phyloP scores from a whole-genome alignment of 768 basidiomycete genomes.

The Botryobasidium botryosum region DNA sequence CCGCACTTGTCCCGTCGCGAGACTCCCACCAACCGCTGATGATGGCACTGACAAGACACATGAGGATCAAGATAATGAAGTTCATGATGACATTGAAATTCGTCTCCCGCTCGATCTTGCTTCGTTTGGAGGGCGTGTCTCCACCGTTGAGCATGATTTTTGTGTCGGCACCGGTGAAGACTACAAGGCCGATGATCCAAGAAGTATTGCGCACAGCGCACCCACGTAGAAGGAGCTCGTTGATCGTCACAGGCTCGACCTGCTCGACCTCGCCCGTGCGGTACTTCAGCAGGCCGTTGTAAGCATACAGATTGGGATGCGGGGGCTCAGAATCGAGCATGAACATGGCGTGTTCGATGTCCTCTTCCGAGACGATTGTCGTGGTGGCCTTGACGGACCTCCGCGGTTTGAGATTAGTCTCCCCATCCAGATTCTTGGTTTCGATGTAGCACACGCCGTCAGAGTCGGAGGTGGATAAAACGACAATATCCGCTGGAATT shows the following conservation, averaged over 20 bases:
- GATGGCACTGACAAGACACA: conserved; percentile 64
- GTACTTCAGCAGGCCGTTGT: conserved; percentile 73
- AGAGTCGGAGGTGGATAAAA: conserved; percentile 79
- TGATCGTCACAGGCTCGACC: conserved; percentile 66
- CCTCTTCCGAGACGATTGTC: conserved; percentile 66
- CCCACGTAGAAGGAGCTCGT: conserved; percentile 82
- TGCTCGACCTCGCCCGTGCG: conserved; percentile 28
- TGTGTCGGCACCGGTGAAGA: conserved; percentile 83
- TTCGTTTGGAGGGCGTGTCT: conserved; percentile 87
- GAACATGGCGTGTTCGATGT: conserved; percentile 74
- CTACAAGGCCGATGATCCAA: conserved; percentile 89
- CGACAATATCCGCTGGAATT: conserved; percentile 88
- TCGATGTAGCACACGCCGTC: conserved; percentile 91
- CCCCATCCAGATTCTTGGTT: conserved; percentile 96
- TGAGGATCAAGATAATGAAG: conserved; percentile 55
- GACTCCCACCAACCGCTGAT: conserved; percentile 58
- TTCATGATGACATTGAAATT: conserved; percentile 97
- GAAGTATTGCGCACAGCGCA: conserved; percentile 77
- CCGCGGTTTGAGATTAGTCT: conserved; percentile 89
- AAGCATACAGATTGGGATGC: conserved; percentile 82
- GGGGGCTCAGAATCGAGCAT: conserved; percentile 86
- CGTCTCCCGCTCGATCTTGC: conserved; percentile 95
- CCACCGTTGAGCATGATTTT: conserved; percentile 86
- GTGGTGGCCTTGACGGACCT: conserved; percentile 61
- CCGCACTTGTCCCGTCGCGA: conserved; percentile 41